Evolutionary conservation across 345 rosid genomes (phyloP).

Genomic region (Pelargonium nanum): DNA sequence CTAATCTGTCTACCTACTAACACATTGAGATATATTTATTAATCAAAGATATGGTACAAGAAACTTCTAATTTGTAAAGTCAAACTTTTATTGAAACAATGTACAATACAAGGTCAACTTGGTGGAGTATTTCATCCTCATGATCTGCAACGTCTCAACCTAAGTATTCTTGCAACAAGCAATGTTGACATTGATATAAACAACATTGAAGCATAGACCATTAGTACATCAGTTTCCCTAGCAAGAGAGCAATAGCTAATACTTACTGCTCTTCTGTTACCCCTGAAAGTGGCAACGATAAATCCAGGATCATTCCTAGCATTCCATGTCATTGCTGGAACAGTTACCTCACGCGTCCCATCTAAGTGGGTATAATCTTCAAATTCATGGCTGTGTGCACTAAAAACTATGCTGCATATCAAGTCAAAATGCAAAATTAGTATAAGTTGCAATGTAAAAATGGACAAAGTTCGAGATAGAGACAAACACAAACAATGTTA

Average conservation of each 20-base stretch:
- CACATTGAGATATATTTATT: too few relatives aligned
- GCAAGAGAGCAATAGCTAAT: conserved; percentile 44
- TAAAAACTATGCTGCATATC: not conserved
- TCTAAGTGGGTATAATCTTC: conserved; percentile 39
- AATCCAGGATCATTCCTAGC: conserved; percentile 51
- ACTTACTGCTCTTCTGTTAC: conserved; percentile 21
- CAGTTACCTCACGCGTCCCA: conserved; percentile 49
- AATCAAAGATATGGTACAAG: too few relatives aligned
- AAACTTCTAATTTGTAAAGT: not conserved
- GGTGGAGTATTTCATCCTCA: not conserved
- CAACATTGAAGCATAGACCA: conserved; percentile 20
- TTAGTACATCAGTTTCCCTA: conserved; percentile 36
- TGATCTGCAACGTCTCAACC: conserved; percentile 10
- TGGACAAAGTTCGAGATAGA: not conserved
- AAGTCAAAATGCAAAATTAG: conserved; percentile 3
- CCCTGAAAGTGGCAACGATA: conserved; percentile 34
- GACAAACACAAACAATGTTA: conserved; percentile 1
- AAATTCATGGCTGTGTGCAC: conserved; percentile 33
- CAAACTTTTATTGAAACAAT: not conserved
- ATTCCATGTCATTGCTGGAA: conserved; percentile 53
- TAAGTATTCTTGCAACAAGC: conserved; percentile 16
- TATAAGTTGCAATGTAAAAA: not conserved
- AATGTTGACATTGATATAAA: conserved; percentile 14
- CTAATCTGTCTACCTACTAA: too few relatives aligned
- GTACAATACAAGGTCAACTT: not conserved